These are phyloP conservation scores for Clarireedia monteithiana DNA, from an alignment of 2,329 filamentous ascomycete genomes.

Conservation along the genomic window DNA sequence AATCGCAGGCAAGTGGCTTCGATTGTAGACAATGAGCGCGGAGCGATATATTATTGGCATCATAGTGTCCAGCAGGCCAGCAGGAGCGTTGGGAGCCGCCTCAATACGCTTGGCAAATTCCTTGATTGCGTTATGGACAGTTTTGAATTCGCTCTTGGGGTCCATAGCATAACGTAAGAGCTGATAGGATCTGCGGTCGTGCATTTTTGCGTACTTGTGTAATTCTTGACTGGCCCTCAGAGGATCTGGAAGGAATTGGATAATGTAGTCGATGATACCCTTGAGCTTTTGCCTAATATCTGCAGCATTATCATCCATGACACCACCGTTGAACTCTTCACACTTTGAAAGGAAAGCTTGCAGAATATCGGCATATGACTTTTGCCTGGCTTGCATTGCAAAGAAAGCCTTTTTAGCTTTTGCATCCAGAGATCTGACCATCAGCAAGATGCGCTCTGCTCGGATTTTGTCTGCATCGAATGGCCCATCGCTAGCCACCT, in stretches of 20 bases:
- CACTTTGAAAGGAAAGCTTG: slow-evolving; percentile 74
- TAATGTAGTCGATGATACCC: slow-evolving; percentile 64
- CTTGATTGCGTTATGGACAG: slow-evolving; percentile 81
- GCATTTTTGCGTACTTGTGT: slow-evolving; percentile 82
- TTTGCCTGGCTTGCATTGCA: slow-evolving; percentile 71
- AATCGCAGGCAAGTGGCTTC: slow-evolving; percentile 85
- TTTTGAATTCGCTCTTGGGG: slow-evolving; percentile 84
- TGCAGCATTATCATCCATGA: slow-evolving; percentile 63
- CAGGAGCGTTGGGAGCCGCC: slow-evolving; percentile 48
- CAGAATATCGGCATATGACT: slow-evolving; percentile 64
- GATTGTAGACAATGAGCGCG: slow-evolving; percentile 82
- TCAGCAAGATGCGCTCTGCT: slow-evolving; percentile 73
- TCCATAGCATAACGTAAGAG: slow-evolving; percentile 80
- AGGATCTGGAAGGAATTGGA: slow-evolving; percentile 69
- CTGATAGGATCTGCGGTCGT: slow-evolving; percentile 85
- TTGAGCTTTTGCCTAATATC: slow-evolving; percentile 62
- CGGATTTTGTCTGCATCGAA: slow-evolving; percentile 69
- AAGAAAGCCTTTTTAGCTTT: slow-evolving; percentile 84
- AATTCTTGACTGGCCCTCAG: slow-evolving; percentile 67
- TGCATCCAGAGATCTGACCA: slow-evolving; percentile 70
- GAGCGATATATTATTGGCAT: slow-evolving; percentile 76
- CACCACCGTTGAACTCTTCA: slow-evolving; percentile 82
- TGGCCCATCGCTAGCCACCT: slow-evolving; percentile 37
- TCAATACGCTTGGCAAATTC: slow-evolving; percentile 80
- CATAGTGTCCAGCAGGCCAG: slow-evolving; percentile 68